These are phyloP conservation scores for Mychonastes homosphaera DNA, from an alignment of 139 green algal genomes.

Conservation along the genomic window DNA sequence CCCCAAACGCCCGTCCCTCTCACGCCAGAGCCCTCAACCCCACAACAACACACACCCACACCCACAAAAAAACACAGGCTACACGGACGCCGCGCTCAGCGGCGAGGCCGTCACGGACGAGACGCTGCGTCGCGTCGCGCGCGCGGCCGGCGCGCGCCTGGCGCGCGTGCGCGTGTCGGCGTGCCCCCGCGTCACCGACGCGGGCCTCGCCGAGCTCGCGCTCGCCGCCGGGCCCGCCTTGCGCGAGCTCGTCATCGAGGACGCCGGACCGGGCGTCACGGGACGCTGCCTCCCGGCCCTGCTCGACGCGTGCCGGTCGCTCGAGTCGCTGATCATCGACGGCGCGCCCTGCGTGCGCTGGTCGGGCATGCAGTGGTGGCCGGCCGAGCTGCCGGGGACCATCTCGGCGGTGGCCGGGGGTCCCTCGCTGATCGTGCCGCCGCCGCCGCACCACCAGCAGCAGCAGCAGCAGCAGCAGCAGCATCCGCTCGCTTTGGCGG, in stretches of 20 bases:
- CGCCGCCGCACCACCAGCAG: neutral
- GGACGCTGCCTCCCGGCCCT: conserved; percentile 34
- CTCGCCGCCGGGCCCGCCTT: conserved; percentile 9
- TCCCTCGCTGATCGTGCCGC: neutral
- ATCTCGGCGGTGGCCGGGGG: neutral
- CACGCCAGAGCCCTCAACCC: neutral
- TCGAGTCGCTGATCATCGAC: conserved; percentile 28
- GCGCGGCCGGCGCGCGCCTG: conserved; percentile 15
- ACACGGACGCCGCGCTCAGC: conserved; percentile 29
- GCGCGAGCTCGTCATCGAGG: conserved; percentile 24
- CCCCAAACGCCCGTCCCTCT: neutral
- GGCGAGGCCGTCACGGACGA: conserved; percentile 36
- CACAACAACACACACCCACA: neutral
- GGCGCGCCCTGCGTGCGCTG: conserved; percentile 33
- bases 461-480: neutral
- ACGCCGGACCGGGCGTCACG: conserved; percentile 13
- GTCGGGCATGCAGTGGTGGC: conserved; percentile 4
- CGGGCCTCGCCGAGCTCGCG: conserved; percentile 22
- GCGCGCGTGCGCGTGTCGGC: conserved; percentile 21
- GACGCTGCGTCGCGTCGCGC: conserved; percentile 20
- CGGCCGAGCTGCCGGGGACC: neutral
- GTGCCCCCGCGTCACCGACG: conserved; percentile 24
- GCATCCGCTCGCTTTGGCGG: neutral
- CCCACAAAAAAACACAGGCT: conserved; percentile 21
- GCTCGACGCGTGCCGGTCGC: conserved; percentile 23